Percentiles rank a stretch among this genome's conserved stretches.
Conservation (phyloP, 768 basidiomycete species). For the Hysterangium stoloniferum region DNA sequence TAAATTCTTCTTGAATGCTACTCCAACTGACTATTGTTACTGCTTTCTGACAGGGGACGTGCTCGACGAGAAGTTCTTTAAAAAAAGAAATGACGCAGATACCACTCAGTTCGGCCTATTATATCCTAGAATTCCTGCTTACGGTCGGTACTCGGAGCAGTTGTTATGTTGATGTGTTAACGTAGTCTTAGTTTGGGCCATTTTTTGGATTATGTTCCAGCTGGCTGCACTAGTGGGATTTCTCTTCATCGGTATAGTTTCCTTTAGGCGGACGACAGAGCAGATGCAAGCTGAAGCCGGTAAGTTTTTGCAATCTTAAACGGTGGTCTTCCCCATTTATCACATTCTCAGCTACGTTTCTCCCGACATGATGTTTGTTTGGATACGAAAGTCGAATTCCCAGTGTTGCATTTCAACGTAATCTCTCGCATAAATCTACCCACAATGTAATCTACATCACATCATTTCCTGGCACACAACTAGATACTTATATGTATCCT, state of each 20-base stretch:
- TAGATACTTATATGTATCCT: too few relatives aligned
- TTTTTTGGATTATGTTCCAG: conserved; percentile 79
- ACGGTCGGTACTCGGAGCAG: conserved; percentile 42
- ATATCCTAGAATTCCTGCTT: conserved; percentile 62
- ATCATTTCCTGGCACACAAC: not conserved
- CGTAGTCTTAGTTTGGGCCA: conserved; percentile 62
- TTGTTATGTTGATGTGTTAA: not conserved
- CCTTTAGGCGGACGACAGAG: conserved; percentile 64
- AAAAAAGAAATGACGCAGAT: conserved; percentile 90
- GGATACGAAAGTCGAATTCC: too few relatives aligned
- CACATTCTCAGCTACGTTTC: conserved; percentile 13
- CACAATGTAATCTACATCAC: not conserved
- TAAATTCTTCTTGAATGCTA: not conserved
- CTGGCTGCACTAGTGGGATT: conserved; percentile 68
- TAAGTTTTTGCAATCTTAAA: conserved; percentile 25
- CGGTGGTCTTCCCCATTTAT: not conserved
- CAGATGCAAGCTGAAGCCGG: conserved; percentile 71
- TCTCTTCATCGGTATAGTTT: conserved; percentile 68
- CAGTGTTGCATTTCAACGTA: not conserved
- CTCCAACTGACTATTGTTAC: not conserved
- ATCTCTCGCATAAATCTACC: not conserved
- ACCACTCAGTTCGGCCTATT: conserved; percentile 82
- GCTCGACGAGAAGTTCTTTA: conserved; percentile 89
- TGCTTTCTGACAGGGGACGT: conserved; percentile 64
- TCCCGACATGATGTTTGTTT: conserved; percentile 17